Conservation (phyloP, 1,284 basidiomycete species). For the Ceratobasidium sp. region DNA sequence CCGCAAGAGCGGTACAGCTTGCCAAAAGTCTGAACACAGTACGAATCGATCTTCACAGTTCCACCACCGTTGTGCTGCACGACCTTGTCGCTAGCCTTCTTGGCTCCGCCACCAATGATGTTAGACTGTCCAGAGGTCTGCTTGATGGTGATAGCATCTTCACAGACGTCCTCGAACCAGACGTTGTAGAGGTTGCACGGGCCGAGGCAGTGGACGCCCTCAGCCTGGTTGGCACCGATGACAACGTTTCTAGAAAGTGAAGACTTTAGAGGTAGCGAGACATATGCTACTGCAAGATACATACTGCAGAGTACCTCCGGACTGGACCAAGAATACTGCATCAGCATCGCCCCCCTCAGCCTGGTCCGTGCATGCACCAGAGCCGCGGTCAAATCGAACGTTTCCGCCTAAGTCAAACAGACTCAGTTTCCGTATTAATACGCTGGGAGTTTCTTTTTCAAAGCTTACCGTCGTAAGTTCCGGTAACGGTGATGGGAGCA, state of each 20-base stretch:
- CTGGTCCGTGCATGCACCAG: conserved; percentile 41
- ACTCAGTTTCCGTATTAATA: not conserved
- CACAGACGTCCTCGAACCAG: conserved; percentile 42
- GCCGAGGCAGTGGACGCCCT: no score
- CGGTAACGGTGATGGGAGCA: conserved; percentile 32
- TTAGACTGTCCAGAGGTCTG: conserved; percentile 27
- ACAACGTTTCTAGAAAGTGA: conserved; percentile 53
- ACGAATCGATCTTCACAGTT: conserved; percentile 37
- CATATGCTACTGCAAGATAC: not conserved
- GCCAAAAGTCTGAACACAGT: conserved; percentile 37
- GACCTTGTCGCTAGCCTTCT: conserved; percentile 42
- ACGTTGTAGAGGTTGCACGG: no score
- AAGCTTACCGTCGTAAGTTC: conserved; percentile 26
- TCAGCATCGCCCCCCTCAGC: conserved; percentile 42
- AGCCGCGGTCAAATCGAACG: conserved; percentile 38
- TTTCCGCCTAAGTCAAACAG: conserved; percentile 16
- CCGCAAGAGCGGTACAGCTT: conserved; percentile 42
- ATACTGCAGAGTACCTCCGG: conserved; percentile 53
- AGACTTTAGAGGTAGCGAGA: not conserved
- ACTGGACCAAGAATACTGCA: conserved; percentile 48
- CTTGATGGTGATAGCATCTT: conserved; percentile 46
- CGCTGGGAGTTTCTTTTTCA: not conserved
- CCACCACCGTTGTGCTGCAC: conserved; percentile 42
- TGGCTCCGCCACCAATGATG: conserved; percentile 42
- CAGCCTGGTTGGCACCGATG: conserved; percentile 58